Evolutionary conservation across 805 yeast species (phyloP), one percentile per base, ranked within the genome.

Genomic region (Spathaspora boniae): DNA sequence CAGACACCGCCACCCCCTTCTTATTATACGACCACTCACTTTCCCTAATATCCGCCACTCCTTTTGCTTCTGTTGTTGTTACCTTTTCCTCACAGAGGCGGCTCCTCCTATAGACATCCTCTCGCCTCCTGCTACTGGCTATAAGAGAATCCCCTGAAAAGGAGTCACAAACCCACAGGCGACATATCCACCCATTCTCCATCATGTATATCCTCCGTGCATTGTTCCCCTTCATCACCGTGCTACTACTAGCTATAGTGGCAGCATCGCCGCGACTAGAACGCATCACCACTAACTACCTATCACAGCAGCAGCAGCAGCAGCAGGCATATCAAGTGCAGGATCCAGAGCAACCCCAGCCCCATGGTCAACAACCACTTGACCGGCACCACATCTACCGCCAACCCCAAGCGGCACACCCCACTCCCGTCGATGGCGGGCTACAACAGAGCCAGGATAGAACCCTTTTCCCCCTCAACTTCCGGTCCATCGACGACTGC

Each of bases 401-500:
- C 26, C 16, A 12, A 28, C 23, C 8, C 9, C 18, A 24, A 19
- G n/a, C n/a, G n/a, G n/a, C n/a, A n/a, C n/a, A n/a, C n/a, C 27
- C 26, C 23, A 28, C 23, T 14, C n/a, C 19, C 11, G 31, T n/a
- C 6, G 31, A 9, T 18, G 31, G 6, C n/a, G n/a, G n/a, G n/a
- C 31, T 5, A 9, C 21, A 15, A 20, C 15, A 7, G 29, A 12
- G 21, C n/a, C n/a, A n/a, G n/a, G n/a, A n/a, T n/a, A 29, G 6
- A 21, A 16, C 47, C 34, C 40, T 58, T 14, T 44, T 56, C 11
- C 71, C 72, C 2, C 41, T 64, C n/a, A 65, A 63, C 31, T 40
- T 53, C 5, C 51, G 76, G 25, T 60, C 65, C 15, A 52, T 77
- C 11, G 47, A 48, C 12, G 77, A 74, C 41, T 77, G 74, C 67